Base-by-base conservation (phyloP, 495 filamentous ascomycete species). In the Bacidia rubella region DNA sequence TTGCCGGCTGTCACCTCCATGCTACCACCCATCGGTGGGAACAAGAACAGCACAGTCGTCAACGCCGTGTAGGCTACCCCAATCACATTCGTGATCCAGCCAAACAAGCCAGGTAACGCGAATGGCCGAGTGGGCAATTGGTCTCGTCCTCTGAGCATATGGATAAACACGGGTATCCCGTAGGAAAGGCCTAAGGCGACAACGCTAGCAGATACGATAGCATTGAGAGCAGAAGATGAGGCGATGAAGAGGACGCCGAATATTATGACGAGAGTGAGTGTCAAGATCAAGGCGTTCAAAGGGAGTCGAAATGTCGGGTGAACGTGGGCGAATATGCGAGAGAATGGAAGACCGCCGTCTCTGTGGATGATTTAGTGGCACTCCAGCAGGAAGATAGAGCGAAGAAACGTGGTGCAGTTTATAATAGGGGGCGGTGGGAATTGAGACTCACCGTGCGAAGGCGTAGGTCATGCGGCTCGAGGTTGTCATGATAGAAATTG, bases 191-290 rank as follows among this genome's bases (percentile, higher is more conserved):
- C 80, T 1, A 88, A 74, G 3, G 83, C 70, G 26, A 90, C 82
- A 0, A 87, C 83, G 0, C 79, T 81, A 0, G 81, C 75, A 0
- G 82, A 82, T 19, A 83, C 71, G 56, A 88, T 86, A 15, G 85
- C 83, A 44, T 72, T 74, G 58, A 74, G 73, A 2, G 71, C 72
- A 51, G 69, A 70, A 22, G 73, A 74, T 0, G 85, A 87, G 25
- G 83, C 83, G n/a, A 90, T 72, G 66, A 85, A 87, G 54, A 90
- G 79, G 38, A 70, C 72, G 12, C 85, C 85, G 53, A 88, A 86
- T 19, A 87, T 68, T 17, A 83, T 70, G 2, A 85, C 80, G 35
- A 82, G 69, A 5, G 65, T 58, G 2, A 74, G 69, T n/a, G 83
- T 88, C 38, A 86, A 70, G 41, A 76, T 73, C 5, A 89, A 70